These are phyloP conservation scores for Pilaira anomala DNA, from an alignment of 192 early-diverging fungal species.

Conservation along the genomic window DNA sequence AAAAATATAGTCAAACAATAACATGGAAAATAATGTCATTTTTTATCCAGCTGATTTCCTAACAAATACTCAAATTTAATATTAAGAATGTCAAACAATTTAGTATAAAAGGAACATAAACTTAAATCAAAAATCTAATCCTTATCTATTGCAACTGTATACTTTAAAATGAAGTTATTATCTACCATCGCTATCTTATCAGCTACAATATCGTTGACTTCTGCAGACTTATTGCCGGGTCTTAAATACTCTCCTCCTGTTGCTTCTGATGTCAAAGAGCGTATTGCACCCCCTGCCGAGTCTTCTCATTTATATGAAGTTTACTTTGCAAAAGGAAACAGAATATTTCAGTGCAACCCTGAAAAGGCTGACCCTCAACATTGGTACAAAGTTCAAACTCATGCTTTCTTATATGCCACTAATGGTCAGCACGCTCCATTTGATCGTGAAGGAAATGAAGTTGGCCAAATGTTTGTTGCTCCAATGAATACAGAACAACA, in stretches of 20 bases:
- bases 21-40: too few species aligned
- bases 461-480: slow-evolving; percentile 20
- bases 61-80: too few species aligned
- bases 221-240: slow-evolving; percentile 15
- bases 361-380: slow-evolving; percentile 22
- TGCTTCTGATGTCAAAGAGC: slow-evolving; percentile 10
- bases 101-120: too few species aligned
- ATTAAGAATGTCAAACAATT: too few species aligned
- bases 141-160: too few species aligned
- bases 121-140: too few species aligned
- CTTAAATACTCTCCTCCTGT: slow-evolving; percentile 1
- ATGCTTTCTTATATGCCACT: slow-evolving; percentile 25
- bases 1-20: too few species aligned
- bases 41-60: too few species aligned
- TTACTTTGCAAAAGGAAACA: slow-evolving; percentile 19
- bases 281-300: slow-evolving; percentile 18
- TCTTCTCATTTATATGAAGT: slow-evolving; percentile 19
- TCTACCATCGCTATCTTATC: not conserved
- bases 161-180: slow-evolving; percentile 11
- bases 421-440: slow-evolving; percentile 15
- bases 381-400: slow-evolving; percentile 32
- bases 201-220: not conserved
- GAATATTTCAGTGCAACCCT: slow-evolving; percentile 28
- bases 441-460: slow-evolving; percentile 18
- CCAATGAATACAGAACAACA: slow-evolving; percentile 19